Base-by-base conservation (phyloP, 257 asterid genomes). In the Scutellaria minor region DNA sequence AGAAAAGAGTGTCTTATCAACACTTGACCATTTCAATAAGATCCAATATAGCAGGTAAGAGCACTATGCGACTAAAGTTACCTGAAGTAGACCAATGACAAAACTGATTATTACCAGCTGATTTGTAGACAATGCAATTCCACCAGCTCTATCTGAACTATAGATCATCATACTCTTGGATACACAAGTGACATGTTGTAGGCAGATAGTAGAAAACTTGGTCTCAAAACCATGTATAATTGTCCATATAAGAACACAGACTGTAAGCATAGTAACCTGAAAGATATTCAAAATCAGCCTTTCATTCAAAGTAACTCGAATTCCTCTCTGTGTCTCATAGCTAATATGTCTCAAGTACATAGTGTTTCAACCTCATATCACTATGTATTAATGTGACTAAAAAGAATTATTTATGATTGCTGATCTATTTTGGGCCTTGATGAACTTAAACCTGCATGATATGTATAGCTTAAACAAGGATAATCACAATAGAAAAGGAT, bases 231-330 rank as follows among this genome's bases (percentile, higher is more conserved):
- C 97, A 95, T 73, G 85, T 95, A 95, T 24, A 87, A 3, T 72
- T 96, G 86, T 54, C 99, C 99, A 42, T 95, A 95, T 61, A 95
- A 83, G 81, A 95, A 95, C 15, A 89, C 31, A 95, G n/a, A 84
- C 96, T 5, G 87, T 86, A 55, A 95, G 90, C 75, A 92, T 96
- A 6, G 99, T 92, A 46, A 89, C 78, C 99, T 95, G 97, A 73
- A 84, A 84, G 58, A 77, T 54, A 51, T 41, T 52, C 64, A 42
- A 58, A 61, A 71, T 76, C 51, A 79, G 78, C 47, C 54, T 80
- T 64, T 54, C 22, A 70, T 53, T 61, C 68, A 70, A 14, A 35
- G 6, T 7, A 12, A 13, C 57, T 2, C 44, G 2, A 31, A n/a
- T 50, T 35, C 44, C 46, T 50, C n/a, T n/a, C 8, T 27, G 5